Percentiles rank a stretch among this genome's conserved stretches.
These are phyloP conservation scores for Gelatoporia subvermispora DNA, from an alignment of 768 basidiomycete genomes.

Conservation along the genomic window DNA sequence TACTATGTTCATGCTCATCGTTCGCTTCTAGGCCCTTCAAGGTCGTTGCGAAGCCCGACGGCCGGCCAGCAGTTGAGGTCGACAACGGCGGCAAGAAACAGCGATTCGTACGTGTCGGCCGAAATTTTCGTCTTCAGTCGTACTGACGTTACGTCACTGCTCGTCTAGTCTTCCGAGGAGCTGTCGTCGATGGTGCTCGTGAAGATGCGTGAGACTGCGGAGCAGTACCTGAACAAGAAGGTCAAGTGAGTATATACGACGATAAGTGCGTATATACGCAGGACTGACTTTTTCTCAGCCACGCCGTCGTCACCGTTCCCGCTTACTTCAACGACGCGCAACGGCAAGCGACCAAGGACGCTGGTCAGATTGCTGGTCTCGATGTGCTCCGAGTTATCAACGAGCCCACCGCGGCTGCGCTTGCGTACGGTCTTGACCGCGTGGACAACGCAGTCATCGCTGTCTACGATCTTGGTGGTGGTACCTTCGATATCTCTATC, in stretches of 20 bases:
- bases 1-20: not conserved
- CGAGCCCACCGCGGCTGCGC: conserved; percentile 96
- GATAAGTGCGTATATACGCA: not conserved
- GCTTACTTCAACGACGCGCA: conserved; percentile 99
- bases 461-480: conserved; percentile 97
- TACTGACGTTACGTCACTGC: not conserved
- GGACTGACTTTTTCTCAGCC: conserved; percentile 35
- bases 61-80: conserved; percentile 77
- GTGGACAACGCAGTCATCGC: conserved; percentile 81
- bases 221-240: conserved; percentile 87
- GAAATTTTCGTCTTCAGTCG: not conserved
- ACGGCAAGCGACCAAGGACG: conserved; percentile 97
- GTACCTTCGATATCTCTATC: conserved; percentile 99
- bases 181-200: conserved; percentile 81
- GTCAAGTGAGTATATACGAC: conserved; percentile 68
- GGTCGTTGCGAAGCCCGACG: conserved; percentile 66
- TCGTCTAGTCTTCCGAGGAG: conserved; percentile 72
- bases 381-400: conserved; percentile 98
- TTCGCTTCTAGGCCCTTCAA: conserved; percentile 74
- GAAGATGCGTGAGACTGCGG: conserved; percentile 97
- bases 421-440: conserved; percentile 95
- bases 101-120: conserved; percentile 53
- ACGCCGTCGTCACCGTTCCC: conserved; percentile 92
- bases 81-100: conserved; percentile 84
- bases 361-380: conserved; percentile 95